These are phyloP conservation scores for Thelonectria olida DNA, from an alignment of 2,329 filamentous ascomycete species.

Conservation along the genomic window DNA sequence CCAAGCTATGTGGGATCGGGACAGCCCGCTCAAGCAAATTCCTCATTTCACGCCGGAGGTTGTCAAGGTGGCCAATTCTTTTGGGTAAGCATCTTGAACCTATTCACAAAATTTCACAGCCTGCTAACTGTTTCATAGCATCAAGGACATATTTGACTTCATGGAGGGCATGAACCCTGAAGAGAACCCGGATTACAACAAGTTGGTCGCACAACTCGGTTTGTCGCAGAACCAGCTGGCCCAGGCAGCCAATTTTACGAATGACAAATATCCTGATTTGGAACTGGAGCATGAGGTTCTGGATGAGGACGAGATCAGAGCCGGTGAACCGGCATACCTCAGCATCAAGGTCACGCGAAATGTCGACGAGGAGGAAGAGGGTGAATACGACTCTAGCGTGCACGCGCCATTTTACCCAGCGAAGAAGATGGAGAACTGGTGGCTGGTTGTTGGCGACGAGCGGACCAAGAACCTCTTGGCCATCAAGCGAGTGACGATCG, in stretches of 20 bases:
- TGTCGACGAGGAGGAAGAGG: conserved; percentile 70
- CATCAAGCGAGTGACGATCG: conserved; percentile 94
- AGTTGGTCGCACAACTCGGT: conserved; percentile 79
- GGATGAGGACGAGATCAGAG: conserved; percentile 80
- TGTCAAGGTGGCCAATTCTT: conserved; percentile 83
- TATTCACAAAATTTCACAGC: background rate
- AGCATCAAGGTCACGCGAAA: conserved; percentile 88
- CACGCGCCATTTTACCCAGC: conserved; percentile 94
- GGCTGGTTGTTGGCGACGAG: conserved; percentile 95
- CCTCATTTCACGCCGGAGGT: conserved; percentile 89
- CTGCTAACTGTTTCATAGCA: conserved; percentile 58
- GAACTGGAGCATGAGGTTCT: conserved; percentile 89
- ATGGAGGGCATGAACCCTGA: conserved; percentile 99
- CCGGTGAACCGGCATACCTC: conserved; percentile 83
- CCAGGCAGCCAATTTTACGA: conserved; percentile 94
- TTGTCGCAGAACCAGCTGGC: conserved; percentile 84
- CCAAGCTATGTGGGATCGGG: conserved; percentile 98
- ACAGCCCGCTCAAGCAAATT: conserved; percentile 96
- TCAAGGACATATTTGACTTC: conserved; percentile 96
- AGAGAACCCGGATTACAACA: conserved; percentile 84
- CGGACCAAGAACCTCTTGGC: conserved; percentile 86
- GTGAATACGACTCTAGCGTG: conserved; percentile 80
- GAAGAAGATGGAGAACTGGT: conserved; percentile 98
- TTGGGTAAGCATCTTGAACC: conserved; percentile 64
- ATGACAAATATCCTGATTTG: conserved; percentile 94